These are phyloP conservation scores for Globisporangium abappressorium DNA, from an alignment of 352 stramenopile species.

Conservation along the genomic window DNA sequence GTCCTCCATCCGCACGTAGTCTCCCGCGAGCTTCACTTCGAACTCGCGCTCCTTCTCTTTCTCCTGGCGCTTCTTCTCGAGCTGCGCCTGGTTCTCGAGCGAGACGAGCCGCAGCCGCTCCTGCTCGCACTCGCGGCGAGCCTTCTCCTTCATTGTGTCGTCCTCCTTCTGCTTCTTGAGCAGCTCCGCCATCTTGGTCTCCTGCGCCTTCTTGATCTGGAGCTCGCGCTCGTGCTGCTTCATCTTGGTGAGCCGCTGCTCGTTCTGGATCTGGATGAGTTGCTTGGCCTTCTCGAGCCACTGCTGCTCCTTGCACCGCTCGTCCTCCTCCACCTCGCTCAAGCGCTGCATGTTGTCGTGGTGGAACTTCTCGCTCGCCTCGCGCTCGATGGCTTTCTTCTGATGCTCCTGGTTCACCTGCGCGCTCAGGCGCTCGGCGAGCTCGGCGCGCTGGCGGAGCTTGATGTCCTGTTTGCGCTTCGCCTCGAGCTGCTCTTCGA, in stretches of 20 bases:
- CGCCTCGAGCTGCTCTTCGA: constrained; percentile 65
- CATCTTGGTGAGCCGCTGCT: constrained; percentile 61
- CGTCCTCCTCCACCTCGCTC: constrained; percentile 45
- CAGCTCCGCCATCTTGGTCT: constrained; percentile 44
- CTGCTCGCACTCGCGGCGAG: constrained; percentile 58
- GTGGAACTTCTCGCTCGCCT: constrained; percentile 48
- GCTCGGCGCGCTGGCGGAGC: constrained; percentile 27
- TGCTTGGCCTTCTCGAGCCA: constrained; percentile 52
- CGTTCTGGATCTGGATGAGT: constrained; percentile 64
- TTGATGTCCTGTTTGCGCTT: constrained; percentile 35
- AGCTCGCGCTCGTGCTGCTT: constrained; percentile 50
- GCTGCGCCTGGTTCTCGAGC: constrained; percentile 58
- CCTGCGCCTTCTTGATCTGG: constrained; percentile 48
- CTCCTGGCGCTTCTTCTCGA: constrained; percentile 54
- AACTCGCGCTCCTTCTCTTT: constrained; percentile 52
- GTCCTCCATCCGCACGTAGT: constrained; percentile 77
- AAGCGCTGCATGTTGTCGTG: constrained; percentile 47
- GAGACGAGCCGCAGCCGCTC: constrained; percentile 53
- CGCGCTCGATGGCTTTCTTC: constrained; percentile 31
- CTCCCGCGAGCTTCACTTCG: constrained; percentile 61
- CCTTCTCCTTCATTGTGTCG: constrained; percentile 44
- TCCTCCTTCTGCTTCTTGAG: constrained; percentile 54
- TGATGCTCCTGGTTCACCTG: constrained; percentile 54
- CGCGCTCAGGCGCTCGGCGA: constrained; percentile 42
- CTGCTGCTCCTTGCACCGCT: constrained; percentile 54